Percentiles rank a stretch among this genome's conserved stretches.
Evolutionary conservation across 805 yeast genomes (phyloP).

Genomic region (Ogataea nitratoaversa): DNA sequence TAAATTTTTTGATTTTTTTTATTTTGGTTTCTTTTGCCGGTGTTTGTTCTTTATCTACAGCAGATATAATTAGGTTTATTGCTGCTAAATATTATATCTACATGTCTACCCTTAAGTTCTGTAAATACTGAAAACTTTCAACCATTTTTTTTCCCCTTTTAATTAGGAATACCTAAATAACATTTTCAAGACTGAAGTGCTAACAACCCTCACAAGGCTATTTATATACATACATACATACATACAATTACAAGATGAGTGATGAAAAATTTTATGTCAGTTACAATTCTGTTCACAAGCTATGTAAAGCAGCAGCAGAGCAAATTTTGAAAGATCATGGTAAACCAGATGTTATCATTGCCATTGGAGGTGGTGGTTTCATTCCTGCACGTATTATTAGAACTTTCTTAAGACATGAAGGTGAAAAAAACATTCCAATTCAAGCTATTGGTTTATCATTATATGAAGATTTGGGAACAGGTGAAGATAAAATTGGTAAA

Average conservation of each 20-base stretch:
- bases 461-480: constrained; percentile 53
- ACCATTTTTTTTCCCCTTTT: too few species aligned
- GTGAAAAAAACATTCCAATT: constrained; percentile 63
- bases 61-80: too few species aligned
- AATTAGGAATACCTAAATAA: too few species aligned
- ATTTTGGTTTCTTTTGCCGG: too few species aligned
- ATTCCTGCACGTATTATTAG: constrained; percentile 66
- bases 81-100: too few species aligned
- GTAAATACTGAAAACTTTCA: too few species aligned
- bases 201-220: background rate
- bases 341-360: constrained; percentile 52
- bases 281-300: constrained; percentile 77
- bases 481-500: constrained; percentile 56
- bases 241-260: constrained; percentile 22
- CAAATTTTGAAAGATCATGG: constrained; percentile 27
- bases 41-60: too few species aligned
- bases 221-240: background rate
- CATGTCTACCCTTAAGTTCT: too few species aligned
- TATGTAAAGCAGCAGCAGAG: constrained; percentile 55
- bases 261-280: constrained; percentile 57
- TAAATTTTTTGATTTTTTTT: too few species aligned
- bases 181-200: too few species aligned
- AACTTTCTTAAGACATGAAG: constrained; percentile 54
- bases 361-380: constrained; percentile 73
- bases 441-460: constrained; percentile 67